These are phyloP conservation scores for Leishmania tropica DNA, from an alignment of 208 protist genomes.

Conservation along the genomic window DNA sequence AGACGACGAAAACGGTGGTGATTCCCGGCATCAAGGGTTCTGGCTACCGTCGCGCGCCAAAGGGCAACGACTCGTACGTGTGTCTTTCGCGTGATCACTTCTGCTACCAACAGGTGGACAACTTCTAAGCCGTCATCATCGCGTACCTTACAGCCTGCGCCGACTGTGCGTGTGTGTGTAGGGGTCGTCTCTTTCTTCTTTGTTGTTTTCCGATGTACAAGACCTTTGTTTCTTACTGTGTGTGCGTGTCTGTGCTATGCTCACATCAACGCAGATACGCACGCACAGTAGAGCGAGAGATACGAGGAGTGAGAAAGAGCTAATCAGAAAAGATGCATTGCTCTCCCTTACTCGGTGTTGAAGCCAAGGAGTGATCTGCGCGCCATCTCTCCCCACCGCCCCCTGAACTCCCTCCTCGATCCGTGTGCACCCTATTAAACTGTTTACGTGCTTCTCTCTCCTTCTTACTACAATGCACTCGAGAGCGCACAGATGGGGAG, in stretches of 20 bases:
- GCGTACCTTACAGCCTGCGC: conserved; percentile 14
- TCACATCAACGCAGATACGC: neutral
- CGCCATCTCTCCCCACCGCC: neutral
- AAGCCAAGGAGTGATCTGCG: neutral
- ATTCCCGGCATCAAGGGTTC: conserved; percentile 57
- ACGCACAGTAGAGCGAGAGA: neutral
- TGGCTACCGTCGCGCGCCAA: conserved; percentile 58
- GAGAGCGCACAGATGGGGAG: neutral
- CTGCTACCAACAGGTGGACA: conserved; percentile 52
- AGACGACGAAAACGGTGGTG: conserved; percentile 26
- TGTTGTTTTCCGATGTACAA: neutral
- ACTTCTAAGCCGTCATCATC: conserved; percentile 38
- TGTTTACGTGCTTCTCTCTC: conserved; percentile 7
- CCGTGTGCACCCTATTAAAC: neutral
- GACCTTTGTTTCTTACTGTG: neutral
- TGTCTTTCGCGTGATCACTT: conserved; percentile 75
- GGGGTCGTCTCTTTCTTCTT: neutral
- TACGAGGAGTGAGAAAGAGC: neutral
- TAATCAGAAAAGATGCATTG: neutral
- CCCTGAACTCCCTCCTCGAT: neutral
- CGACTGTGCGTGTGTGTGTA: conserved; percentile 5
- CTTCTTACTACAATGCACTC: neutral
- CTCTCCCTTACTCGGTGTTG: neutral
- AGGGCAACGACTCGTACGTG: conserved; percentile 59
- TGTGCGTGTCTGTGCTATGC: neutral